A percentile compares a stretch with the other conserved stretches of the same genome.
Evolutionary conservation across 2,329 filamentous ascomycete species (phyloP).

Genomic region (Paradendryphiella salina): DNA sequence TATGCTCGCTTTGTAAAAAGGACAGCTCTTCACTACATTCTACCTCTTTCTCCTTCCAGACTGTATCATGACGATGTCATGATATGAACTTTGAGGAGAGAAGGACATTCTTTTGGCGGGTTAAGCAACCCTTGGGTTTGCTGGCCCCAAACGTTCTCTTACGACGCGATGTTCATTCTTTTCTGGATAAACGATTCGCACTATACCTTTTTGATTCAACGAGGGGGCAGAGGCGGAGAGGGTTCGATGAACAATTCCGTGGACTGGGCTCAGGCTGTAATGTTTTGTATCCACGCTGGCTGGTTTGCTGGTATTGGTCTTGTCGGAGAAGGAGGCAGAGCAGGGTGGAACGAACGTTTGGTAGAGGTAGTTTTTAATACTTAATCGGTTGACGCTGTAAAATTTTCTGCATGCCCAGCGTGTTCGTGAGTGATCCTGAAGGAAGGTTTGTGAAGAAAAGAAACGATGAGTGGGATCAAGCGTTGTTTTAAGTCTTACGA

Average conservation of each 20-base stretch:
- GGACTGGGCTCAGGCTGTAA: conserved; percentile 23
- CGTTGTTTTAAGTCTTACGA: neutral
- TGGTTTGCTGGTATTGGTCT: conserved; percentile 7
- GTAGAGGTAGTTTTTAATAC: conserved; percentile 4
- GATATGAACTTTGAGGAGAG: neutral
- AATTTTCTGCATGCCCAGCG: neutral
- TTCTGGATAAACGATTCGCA: conserved; percentile 21
- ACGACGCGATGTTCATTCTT: conserved; percentile 43
- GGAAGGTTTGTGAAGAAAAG: too few relatives aligned
- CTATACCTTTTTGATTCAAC: conserved; percentile 22
- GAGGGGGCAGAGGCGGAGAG: conserved; percentile 10
- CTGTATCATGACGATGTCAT: neutral
- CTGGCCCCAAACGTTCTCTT: conserved; percentile 28
- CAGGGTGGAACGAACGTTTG: neutral
- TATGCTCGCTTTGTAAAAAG: conserved; percentile 49
- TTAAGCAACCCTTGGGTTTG: neutral
- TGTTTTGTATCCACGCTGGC: conserved; percentile 16
- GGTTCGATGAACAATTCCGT: conserved; percentile 1
- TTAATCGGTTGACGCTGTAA: neutral
- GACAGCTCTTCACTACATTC: neutral
- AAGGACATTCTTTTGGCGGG: conserved; percentile 2
- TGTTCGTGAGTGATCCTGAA: neutral
- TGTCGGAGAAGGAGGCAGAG: neutral
- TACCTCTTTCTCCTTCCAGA: neutral
- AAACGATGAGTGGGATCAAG: neutral